Evolutionary conservation across 1,284 basidiomycete species (phyloP).

Genomic region (Pseudozyma sp.): DNA sequence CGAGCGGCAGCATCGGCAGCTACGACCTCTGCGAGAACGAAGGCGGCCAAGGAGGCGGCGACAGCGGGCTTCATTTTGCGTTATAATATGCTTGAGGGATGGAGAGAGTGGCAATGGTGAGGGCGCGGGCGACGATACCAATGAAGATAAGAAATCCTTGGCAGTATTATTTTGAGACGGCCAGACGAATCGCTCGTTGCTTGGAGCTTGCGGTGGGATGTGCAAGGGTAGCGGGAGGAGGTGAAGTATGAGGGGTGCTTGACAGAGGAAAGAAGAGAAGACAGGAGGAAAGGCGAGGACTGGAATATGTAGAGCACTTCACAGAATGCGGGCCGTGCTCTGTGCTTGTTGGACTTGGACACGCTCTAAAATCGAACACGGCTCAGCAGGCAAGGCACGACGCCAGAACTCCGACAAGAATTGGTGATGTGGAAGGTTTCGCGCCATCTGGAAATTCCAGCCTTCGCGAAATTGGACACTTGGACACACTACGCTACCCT

Average conservation of each 20-base stretch:
- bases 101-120: not conserved
- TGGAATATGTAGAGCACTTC: constrained; percentile 9
- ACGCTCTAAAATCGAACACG: not conserved
- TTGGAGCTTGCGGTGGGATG: not conserved
- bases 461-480: no score
- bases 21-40: constrained; percentile 41
- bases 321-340: constrained; percentile 31
- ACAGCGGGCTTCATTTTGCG: constrained; percentile 41
- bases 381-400: not conserved
- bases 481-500: no score
- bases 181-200: constrained; percentile 3
- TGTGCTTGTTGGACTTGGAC: constrained; percentile 2
- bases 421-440: constrained; percentile 40
- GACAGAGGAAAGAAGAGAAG: not conserved
- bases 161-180: constrained; percentile 1
- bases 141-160: not conserved
- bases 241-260: constrained; percentile 3
- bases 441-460: not conserved
- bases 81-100: not conserved
- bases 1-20: constrained; percentile 34
- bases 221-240: constrained; percentile 2
- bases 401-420: constrained; percentile 24
- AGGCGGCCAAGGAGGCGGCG: constrained; percentile 45
- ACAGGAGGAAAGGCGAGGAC: not conserved
- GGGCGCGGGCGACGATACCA: not conserved